Conservation (phyloP, 176 grass and related monocot species). For the Aegilops umbellulata region DNA sequence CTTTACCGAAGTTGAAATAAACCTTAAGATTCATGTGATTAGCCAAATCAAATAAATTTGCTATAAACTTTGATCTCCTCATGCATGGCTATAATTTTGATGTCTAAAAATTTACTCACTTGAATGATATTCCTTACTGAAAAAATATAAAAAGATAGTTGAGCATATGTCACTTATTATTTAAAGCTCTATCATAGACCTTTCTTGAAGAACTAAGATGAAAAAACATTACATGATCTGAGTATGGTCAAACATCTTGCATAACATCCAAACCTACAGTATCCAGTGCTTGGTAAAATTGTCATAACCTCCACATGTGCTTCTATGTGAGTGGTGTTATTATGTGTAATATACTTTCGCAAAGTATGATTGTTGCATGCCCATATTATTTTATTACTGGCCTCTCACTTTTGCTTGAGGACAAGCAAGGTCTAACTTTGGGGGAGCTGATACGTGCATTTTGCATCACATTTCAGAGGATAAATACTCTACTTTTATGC, state of each 20-base stretch:
- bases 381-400: no score
- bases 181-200: not conserved
- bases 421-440: no score
- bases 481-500: no score
- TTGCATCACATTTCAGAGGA: no score
- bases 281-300: no score
- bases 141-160: not conserved
- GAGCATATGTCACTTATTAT: not conserved
- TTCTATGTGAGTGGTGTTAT: no score
- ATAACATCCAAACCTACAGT: not conserved
- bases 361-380: no score
- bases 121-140: not conserved
- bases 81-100: not conserved
- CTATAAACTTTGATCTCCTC: not conserved
- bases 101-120: not conserved
- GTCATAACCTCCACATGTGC: no score
- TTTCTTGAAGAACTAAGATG: not conserved
- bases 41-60: not conserved
- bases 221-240: not conserved
- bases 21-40: not conserved
- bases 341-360: no score
- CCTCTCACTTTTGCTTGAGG: no score
- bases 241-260: not conserved
- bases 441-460: no score
- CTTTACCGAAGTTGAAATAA: not conserved